These are phyloP conservation scores for Trapa bicornis DNA, from an alignment of 345 rosid genomes.

Conservation along the genomic window DNA sequence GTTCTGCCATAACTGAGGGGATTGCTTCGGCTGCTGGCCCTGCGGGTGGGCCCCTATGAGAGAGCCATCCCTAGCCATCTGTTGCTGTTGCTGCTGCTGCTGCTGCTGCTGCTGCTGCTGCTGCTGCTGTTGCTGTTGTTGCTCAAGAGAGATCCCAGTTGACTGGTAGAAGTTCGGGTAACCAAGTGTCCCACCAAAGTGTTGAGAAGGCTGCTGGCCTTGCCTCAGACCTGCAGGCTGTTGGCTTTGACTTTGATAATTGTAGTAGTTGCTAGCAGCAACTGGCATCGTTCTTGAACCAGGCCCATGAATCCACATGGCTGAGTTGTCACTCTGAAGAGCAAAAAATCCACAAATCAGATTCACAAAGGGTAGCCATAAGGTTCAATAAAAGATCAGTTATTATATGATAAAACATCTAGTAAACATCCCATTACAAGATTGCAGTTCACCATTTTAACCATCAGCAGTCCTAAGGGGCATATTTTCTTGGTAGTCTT, in stretches of 20 bases:
- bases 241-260: slow-evolving; percentile 84
- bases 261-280: slow-evolving; percentile 67
- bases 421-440: not conserved
- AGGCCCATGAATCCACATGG: slow-evolving; percentile 77
- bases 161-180: slow-evolving; percentile 84
- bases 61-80: slow-evolving; percentile 63
- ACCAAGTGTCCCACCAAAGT: slow-evolving; percentile 62
- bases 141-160: slow-evolving; percentile 56
- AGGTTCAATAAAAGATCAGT: not conserved
- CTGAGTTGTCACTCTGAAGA: slow-evolving; percentile 69
- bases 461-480: not conserved
- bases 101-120: slow-evolving; percentile 55
- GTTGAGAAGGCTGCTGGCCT: slow-evolving; percentile 83
- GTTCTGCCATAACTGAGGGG: slow-evolving; percentile 91
- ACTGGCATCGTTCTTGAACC: slow-evolving; percentile 68
- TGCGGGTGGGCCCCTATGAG: slow-evolving; percentile 38
- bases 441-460: not conserved
- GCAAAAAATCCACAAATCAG: slow-evolving; percentile 1
- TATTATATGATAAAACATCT: not conserved
- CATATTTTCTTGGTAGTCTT: not conserved
- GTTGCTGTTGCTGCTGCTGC: slow-evolving; percentile 52
- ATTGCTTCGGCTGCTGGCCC: slow-evolving; percentile 76
- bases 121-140: no score
- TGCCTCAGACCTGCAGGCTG: slow-evolving; percentile 69
- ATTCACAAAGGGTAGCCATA: not conserved